Percentiles rank a stretch among this genome's conserved stretches.
Evolutionary conservation across 2,329 filamentous ascomycete genomes (phyloP).

Genomic region (Neophaeococcomyces mojaviensis): DNA sequence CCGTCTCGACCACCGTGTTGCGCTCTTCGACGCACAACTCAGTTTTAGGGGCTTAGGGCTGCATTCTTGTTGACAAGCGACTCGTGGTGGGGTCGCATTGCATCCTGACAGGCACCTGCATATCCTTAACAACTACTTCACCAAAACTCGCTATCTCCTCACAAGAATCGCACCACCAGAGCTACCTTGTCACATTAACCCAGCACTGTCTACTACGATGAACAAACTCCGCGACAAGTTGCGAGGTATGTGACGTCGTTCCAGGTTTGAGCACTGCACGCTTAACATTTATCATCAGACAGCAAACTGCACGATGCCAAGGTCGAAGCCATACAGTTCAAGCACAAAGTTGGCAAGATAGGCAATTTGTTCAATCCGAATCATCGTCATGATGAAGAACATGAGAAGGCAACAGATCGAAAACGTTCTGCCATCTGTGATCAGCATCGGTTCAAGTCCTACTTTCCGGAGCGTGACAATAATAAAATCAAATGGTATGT

Average conservation of each 20-base stretch:
- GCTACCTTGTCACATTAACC: too few relatives aligned
- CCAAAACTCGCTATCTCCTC: too few relatives aligned
- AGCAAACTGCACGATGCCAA: constrained; percentile 35
- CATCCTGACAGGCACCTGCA: too few relatives aligned
- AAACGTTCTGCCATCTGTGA: constrained; percentile 68
- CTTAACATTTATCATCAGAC: constrained; percentile 21
- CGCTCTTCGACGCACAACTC: too few relatives aligned
- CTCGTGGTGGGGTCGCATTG: too few relatives aligned
- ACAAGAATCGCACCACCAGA: too few relatives aligned
- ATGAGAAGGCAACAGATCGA: constrained; percentile 74
- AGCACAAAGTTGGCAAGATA: constrained; percentile 58
- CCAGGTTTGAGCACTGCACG: background rate
- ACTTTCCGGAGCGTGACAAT: constrained; percentile 75
- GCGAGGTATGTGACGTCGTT: constrained; percentile 13
- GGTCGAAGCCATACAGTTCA: constrained; percentile 50
- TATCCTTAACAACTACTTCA: too few relatives aligned
- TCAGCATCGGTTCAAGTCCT: constrained; percentile 78
- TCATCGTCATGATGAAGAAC: constrained; percentile 88
- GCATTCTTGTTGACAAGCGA: too few relatives aligned
- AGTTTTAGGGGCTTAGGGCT: too few relatives aligned
- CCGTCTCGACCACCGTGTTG: too few relatives aligned
- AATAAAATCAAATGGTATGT: constrained; percentile 97
- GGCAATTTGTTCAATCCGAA: constrained; percentile 69
- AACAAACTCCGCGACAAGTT: constrained; percentile 21
- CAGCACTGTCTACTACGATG: constrained; percentile 10